Percentiles rank a stretch among this genome's conserved stretches.
Conservation (phyloP, 768 basidiomycete genomes). For the Pulveroboletus ravenelii region DNA sequence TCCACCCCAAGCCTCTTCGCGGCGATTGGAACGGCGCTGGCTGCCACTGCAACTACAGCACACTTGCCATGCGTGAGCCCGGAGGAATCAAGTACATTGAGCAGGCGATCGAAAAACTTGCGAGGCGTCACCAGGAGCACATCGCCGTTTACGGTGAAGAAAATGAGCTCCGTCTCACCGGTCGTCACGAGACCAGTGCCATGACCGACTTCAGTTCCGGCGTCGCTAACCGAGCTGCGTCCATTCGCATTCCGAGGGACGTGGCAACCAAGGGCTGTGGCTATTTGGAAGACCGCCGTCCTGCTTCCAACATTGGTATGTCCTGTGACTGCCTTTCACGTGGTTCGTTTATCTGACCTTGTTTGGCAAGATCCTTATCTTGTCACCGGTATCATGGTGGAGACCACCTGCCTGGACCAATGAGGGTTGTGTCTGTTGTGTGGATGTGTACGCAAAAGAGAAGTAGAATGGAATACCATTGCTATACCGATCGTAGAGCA, state of each 20-base stretch:
- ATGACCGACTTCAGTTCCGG: conserved; percentile 89
- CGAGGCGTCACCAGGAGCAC: conserved; percentile 88
- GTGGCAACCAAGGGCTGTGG: conserved; percentile 91
- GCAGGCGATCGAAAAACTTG: conserved; percentile 88
- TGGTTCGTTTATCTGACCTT: not conserved
- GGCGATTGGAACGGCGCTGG: conserved; percentile 99
- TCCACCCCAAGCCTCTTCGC: conserved; percentile 97
- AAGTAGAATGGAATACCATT: conserved; percentile 10
- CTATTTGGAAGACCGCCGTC: conserved; percentile 94
- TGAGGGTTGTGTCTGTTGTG: conserved; percentile 28
- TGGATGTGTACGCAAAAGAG: conserved; percentile 7
- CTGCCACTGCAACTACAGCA: conserved; percentile 97
- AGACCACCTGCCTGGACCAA: conserved; percentile 75
- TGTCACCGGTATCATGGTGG: conserved; percentile 83
- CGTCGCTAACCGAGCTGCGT: conserved; percentile 96
- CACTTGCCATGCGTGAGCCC: conserved; percentile 87
- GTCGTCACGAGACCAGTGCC: conserved; percentile 96
- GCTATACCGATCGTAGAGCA: conserved; percentile 22
- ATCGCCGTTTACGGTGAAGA: conserved; percentile 97
- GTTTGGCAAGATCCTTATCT: conserved; percentile 78
- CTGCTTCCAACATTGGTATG: conserved; percentile 95
- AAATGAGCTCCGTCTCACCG: conserved; percentile 94
- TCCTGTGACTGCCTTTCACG: conserved; percentile 8
- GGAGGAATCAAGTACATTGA: conserved; percentile 93
- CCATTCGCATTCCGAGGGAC: conserved; percentile 92